These are phyloP conservation scores for Cryptosporidium felis DNA, from an alignment of 169 alveolate species.

Conservation along the genomic window DNA sequence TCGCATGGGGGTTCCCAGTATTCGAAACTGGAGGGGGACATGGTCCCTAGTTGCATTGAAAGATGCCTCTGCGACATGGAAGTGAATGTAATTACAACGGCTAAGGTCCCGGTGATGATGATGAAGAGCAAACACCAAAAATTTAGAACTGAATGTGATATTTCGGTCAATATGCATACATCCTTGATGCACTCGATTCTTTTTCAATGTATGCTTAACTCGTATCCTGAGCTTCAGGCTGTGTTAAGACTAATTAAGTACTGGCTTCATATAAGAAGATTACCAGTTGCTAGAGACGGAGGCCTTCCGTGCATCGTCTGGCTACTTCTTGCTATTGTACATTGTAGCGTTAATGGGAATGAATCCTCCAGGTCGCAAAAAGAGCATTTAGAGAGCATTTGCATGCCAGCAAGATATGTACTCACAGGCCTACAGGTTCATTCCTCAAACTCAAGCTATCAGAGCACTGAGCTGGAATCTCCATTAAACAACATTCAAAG, in stretches of 20 bases:
- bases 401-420: conserved; percentile 49
- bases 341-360: conserved; percentile 35
- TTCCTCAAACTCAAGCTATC: conserved; percentile 40
- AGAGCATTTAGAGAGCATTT: conserved; percentile 44
- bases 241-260: conserved; percentile 86
- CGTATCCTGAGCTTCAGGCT: conserved; percentile 83
- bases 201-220: conserved; percentile 79
- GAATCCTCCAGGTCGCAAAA: conserved; percentile 22
- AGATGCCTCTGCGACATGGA: conserved; percentile 71
- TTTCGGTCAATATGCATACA: conserved; percentile 85
- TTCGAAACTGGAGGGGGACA: not conserved
- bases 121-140: conserved; percentile 74
- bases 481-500: conserved; percentile 12
- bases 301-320: conserved; percentile 90
- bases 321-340: conserved; percentile 82
- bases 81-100: conserved; percentile 85
- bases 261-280: conserved; percentile 82
- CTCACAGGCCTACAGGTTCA: conserved; percentile 37
- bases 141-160: conserved; percentile 85
- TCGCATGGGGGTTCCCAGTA: not conserved
- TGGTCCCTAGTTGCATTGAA: conserved; percentile 66
- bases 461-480: conserved; percentile 54
- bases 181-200: conserved; percentile 86
- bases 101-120: conserved; percentile 88
- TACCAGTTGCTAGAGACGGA: conserved; percentile 90